phyloP scores from a whole-genome alignment of 805 yeast genomes.

The Saccharomycopsis lassenensis region DNA sequence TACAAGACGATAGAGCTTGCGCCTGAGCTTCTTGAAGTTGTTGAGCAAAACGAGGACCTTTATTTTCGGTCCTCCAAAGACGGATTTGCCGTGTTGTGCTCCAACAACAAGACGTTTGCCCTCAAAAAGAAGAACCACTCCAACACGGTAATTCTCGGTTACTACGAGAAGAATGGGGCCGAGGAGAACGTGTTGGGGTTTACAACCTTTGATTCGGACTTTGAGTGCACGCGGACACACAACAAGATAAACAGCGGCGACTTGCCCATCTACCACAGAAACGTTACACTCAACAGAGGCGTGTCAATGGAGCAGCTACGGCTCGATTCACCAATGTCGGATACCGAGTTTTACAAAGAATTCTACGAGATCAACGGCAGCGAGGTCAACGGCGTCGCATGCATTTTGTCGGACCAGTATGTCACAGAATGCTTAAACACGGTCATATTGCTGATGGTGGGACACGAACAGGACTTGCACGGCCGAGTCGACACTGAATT shows the following conservation, averaged over 20 bases:
- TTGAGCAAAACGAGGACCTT: constrained; percentile 4
- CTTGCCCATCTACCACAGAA: constrained; percentile 31
- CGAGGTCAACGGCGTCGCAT: constrained; percentile 29
- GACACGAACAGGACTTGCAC: neutral
- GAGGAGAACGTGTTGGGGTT: constrained; percentile 26
- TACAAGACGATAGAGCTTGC: constrained; percentile 15
- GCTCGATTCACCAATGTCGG: constrained; percentile 42
- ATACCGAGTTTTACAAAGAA: constrained; percentile 34
- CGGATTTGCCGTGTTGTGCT: constrained; percentile 48
- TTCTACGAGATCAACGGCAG: constrained; percentile 53
- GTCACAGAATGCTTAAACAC: constrained; percentile 14
- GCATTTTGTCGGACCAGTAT: constrained; percentile 21
- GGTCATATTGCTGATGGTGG: constrained; percentile 11
- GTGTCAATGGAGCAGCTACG: constrained; percentile 27
- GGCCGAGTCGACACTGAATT: constrained; percentile 1
- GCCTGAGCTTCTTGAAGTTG: constrained; percentile 11
- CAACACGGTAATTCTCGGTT: constrained; percentile 54
- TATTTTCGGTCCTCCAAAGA: constrained; percentile 18
- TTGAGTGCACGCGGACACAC: constrained; percentile 26
- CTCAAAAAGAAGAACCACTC: constrained; percentile 79
- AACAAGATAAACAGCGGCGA: constrained; percentile 26
- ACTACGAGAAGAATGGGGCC: constrained; percentile 6
- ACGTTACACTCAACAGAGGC: constrained; percentile 7
- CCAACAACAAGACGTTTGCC: constrained; percentile 46
- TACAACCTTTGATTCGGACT: constrained; percentile 26